phyloP scores from a whole-genome alignment of 495 filamentous ascomycete species.

The Neurospora hispaniola region DNA sequence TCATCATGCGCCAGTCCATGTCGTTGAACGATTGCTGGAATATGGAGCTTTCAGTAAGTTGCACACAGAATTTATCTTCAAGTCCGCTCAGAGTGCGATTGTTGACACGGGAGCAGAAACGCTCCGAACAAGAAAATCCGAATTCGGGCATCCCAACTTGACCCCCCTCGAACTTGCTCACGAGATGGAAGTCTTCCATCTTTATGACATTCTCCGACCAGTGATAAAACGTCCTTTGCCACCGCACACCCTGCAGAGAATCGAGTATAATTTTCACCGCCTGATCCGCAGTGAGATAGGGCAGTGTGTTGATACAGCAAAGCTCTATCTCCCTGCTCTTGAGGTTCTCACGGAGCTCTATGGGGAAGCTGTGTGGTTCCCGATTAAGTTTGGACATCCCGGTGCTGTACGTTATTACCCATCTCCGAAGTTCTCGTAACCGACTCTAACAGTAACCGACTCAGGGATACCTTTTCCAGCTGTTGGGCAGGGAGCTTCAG shows the following conservation, averaged over 20 bases:
- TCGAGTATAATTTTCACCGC: background rate
- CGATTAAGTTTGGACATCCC: background rate
- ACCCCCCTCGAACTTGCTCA: background rate
- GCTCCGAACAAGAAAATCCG: background rate
- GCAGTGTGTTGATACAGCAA: background rate
- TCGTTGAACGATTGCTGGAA: background rate
- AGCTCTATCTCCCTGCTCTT: background rate
- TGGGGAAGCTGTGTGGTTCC: background rate
- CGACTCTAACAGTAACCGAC: background rate
- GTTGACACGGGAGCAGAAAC: background rate
- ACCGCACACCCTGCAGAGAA: background rate
- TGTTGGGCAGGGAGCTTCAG: background rate
- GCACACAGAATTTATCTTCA: background rate
- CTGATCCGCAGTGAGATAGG: background rate
- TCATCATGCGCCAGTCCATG: background rate
- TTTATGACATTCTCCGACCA: background rate
- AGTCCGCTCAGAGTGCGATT: background rate
- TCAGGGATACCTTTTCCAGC: slow-evolving; percentile 1
- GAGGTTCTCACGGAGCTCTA: background rate
- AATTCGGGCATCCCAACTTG: background rate
- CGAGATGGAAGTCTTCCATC: background rate
- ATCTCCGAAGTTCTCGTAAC: background rate
- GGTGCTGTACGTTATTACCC: background rate
- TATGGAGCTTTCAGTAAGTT: slow-evolving; percentile 1
- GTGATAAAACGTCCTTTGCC: background rate